phyloP scores from a whole-genome alignment of 176 grass and related monocot genomes.

The Ensete glaucum region DNA sequence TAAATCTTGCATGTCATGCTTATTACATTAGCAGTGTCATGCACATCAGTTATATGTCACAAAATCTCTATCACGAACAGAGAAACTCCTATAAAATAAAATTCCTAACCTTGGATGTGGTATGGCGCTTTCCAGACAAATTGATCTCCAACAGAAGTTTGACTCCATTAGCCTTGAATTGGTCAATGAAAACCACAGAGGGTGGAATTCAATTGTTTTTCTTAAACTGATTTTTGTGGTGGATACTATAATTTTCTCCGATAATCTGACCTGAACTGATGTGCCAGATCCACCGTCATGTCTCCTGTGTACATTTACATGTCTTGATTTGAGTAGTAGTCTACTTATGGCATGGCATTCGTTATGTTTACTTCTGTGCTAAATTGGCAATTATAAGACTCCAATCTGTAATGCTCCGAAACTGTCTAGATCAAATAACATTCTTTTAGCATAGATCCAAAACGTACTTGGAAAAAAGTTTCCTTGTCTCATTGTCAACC shows the following conservation, averaged over 20 bases:
- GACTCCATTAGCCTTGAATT: neutral
- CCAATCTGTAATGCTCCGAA: neutral
- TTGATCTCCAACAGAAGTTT: neutral
- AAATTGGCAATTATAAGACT: neutral
- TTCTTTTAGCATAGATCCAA: neutral
- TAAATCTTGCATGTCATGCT: neutral
- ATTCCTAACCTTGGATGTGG: neutral
- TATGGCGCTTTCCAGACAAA: neutral
- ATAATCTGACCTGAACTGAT: no score
- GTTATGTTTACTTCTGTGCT: neutral
- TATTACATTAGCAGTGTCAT: no score
- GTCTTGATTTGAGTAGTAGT: no score
- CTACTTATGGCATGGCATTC: neutral
- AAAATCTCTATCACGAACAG: neutral
- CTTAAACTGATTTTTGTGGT: no score
- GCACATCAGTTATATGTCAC: neutral
- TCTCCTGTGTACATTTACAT: no score
- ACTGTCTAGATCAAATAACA: neutral
- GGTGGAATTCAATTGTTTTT: neutral
- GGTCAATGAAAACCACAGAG: neutral
- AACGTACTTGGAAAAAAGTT: neutral
- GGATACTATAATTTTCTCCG: no score
- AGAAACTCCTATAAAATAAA: neutral
- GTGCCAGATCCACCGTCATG: neutral
- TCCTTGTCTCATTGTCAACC: neutral